Percentiles rank a stretch among this genome's conserved stretches.
phyloP scores from a whole-genome alignment of 2,329 filamentous ascomycete species.

The Chaetomium sp. region DNA sequence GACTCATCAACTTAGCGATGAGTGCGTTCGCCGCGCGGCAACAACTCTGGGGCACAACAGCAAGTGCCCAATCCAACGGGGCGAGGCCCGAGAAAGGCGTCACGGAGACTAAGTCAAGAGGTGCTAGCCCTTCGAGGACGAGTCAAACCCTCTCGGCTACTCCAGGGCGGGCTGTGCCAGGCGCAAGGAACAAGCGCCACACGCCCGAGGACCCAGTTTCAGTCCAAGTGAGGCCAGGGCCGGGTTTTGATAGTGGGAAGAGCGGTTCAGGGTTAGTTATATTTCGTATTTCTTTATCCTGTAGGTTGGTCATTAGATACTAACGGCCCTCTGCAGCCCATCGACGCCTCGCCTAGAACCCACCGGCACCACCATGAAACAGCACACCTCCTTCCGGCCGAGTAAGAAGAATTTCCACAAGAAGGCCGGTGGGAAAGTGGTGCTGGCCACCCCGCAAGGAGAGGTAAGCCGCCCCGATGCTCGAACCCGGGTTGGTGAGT shows the following conservation, averaged over 20 bases:
- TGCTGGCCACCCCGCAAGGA: slow-evolving; percentile 40
- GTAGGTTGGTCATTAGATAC: too few species aligned
- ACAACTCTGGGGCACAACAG: slow-evolving; percentile 28
- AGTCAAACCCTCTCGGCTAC: background rate
- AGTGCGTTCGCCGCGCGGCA: slow-evolving; percentile 41
- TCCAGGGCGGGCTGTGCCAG: background rate
- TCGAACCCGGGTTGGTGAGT: background rate
- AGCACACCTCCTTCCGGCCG: slow-evolving; percentile 42
- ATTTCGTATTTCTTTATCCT: background rate
- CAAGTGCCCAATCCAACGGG: background rate
- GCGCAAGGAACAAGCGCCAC: slow-evolving; percentile 7
- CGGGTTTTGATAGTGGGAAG: background rate
- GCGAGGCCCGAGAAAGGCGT: background rate
- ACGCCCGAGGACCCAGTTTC: slow-evolving; percentile 1
- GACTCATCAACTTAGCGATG: slow-evolving; percentile 21
- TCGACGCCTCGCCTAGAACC: slow-evolving; percentile 9
- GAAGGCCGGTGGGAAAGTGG: slow-evolving; percentile 34
- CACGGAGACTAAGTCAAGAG: background rate
- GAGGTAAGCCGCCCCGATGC: slow-evolving; percentile 34
- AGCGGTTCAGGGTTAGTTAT: slow-evolving; percentile 5
- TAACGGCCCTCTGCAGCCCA: background rate
- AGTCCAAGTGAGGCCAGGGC: background rate
- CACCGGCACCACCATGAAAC: slow-evolving; percentile 16
- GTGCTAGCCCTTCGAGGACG: background rate
- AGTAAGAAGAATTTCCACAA: slow-evolving; percentile 38